phyloP scores from a whole-genome alignment of 495 filamentous ascomycete genomes.

The Xylona heveae region DNA sequence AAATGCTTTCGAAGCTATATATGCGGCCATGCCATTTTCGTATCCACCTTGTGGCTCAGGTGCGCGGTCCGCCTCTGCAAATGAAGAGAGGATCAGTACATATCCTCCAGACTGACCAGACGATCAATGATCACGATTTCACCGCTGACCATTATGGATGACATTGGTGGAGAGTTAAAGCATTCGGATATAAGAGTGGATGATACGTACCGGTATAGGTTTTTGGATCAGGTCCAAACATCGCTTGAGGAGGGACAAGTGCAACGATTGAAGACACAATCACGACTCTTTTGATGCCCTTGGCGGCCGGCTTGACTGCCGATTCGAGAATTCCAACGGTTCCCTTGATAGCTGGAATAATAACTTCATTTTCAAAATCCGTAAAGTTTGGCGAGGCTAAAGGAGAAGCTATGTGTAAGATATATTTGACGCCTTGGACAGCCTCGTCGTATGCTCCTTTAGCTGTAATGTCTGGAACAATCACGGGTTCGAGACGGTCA shows the following conservation, averaged over 20 bases:
- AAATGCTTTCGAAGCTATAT: no score
- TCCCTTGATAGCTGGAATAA: slow-evolving; percentile 13
- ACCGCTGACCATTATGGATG: no score
- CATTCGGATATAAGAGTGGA: no score
- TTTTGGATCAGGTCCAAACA: not conserved
- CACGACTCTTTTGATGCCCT: slow-evolving; percentile 13
- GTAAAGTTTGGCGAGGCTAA: slow-evolving; percentile 3
- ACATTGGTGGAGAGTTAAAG: no score
- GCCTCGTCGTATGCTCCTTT: slow-evolving; percentile 17
- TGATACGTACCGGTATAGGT: not conserved
- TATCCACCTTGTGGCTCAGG: no score
- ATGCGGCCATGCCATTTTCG: no score
- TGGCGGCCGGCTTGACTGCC: slow-evolving; percentile 11
- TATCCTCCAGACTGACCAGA: no score
- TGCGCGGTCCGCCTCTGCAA: no score
- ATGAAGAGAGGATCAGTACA: no score
- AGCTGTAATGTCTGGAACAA: slow-evolving; percentile 18
- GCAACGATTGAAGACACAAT: slow-evolving; percentile 17
- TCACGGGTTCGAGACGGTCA: slow-evolving; percentile 14
- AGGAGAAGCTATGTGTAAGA: slow-evolving; percentile 22
- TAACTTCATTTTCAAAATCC: slow-evolving; percentile 9
- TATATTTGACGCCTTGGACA: slow-evolving; percentile 16
- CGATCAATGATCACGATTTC: no score
- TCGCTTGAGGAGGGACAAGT: slow-evolving; percentile 5
- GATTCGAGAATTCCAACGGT: slow-evolving; percentile 11